Conservation (phyloP, 768 basidiomycete genomes). For the Amanita brunnescens region DNA sequence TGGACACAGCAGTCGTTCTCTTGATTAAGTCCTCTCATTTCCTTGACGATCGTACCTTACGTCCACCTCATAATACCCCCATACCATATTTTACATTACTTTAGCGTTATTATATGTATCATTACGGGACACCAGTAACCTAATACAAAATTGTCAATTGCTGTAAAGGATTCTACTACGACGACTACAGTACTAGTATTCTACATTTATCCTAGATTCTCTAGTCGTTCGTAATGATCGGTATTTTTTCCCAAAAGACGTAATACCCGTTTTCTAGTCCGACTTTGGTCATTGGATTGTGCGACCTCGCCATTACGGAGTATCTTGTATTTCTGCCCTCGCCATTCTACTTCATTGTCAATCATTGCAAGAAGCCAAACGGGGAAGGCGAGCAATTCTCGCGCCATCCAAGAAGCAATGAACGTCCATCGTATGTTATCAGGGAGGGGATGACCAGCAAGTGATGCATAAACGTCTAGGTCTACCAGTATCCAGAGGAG, state of each 20-base stretch:
- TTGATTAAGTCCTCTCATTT: conserved; percentile 5
- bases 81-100: conserved; percentile 4
- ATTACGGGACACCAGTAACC: not conserved
- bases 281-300: conserved; percentile 12
- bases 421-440: conserved; percentile 46
- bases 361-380: conserved; percentile 80
- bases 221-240: conserved; percentile 27
- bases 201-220: not conserved
- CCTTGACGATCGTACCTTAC: conserved; percentile 2
- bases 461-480: conserved; percentile 70
- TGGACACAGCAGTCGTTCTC: conserved; percentile 5
- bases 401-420: conserved; percentile 64
- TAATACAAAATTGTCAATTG: conserved; percentile 3
- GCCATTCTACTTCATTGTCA: conserved; percentile 81
- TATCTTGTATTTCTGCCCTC: conserved; percentile 73
- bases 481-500: conserved; percentile 70
- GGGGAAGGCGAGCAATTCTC: conserved; percentile 82
- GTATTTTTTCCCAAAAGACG: conserved; percentile 15
- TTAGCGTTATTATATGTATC: conserved; percentile 10
- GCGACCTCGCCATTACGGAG: conserved; percentile 64
- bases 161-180: not conserved
- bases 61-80: not conserved
- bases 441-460: conserved; percentile 59
- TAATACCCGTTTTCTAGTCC: conserved; percentile 18
- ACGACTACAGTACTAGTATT: not conserved